A percentile compares a stretch with the other conserved stretches of the same genome.
These are phyloP conservation scores for Moesziomyces aphidis DNA, from an alignment of 1,284 basidiomycete species.

Conservation along the genomic window DNA sequence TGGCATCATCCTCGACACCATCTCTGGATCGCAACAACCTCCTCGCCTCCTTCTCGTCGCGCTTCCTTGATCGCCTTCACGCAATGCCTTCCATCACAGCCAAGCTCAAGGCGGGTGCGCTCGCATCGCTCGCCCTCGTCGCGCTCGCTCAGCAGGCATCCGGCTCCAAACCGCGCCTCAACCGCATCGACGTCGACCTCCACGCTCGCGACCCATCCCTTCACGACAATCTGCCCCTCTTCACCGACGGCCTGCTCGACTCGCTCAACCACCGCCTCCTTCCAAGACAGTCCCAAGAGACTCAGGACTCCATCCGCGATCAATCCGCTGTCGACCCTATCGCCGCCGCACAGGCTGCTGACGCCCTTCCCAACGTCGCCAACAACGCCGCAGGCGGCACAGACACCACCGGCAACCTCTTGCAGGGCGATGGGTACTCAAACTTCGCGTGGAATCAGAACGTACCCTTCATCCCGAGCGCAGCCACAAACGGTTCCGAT, in stretches of 20 bases:
- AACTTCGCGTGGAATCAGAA: constrained; percentile 30
- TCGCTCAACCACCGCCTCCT: constrained; percentile 1
- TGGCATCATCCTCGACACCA: no score
- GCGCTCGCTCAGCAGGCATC: constrained; percentile 8
- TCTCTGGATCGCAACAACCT: not conserved
- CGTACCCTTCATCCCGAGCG: constrained; percentile 22
- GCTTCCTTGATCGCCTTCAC: not conserved
- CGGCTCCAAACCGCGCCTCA: constrained; percentile 37
- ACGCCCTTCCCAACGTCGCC: constrained; percentile 27
- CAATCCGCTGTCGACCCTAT: constrained; percentile 29
- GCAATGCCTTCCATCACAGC: constrained; percentile 5
- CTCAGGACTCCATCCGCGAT: constrained; percentile 19
- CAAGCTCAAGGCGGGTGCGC: constrained; percentile 15
- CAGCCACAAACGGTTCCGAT: constrained; percentile 29
- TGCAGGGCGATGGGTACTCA: constrained; percentile 36
- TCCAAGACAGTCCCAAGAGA: constrained; percentile 17
- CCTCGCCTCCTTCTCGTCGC: not conserved
- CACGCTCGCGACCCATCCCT: constrained; percentile 8
- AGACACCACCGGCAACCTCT: constrained; percentile 21
- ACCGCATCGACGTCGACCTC: constrained; percentile 32
- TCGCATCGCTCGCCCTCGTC: constrained; percentile 23
- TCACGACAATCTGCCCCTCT: constrained; percentile 12
- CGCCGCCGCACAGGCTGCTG: constrained; percentile 25
- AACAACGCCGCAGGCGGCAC: constrained; percentile 24
- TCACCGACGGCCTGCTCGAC: constrained; percentile 9